Evolutionary conservation across 2,329 filamentous ascomycete genomes (phyloP).

Genomic region (Phialophora tarda): DNA sequence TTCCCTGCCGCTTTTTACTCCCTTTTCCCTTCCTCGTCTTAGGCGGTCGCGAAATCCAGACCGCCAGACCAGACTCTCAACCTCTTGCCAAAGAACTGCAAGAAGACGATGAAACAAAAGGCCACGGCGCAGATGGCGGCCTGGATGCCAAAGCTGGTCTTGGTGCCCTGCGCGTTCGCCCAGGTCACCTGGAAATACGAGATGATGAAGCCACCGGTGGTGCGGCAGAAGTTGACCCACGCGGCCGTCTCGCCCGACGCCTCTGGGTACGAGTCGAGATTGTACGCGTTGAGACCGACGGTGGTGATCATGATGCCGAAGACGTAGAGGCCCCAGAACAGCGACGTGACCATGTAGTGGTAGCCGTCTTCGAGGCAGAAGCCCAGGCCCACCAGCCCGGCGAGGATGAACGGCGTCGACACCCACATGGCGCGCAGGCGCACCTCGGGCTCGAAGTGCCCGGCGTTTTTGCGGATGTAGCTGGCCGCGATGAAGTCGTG

Average conservation of each 20-base stretch:
- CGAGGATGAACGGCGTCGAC: slow-evolving; percentile 56
- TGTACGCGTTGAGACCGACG: slow-evolving; percentile 60
- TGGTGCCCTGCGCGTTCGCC: slow-evolving; percentile 53
- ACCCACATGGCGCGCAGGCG: slow-evolving; percentile 58
- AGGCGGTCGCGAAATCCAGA: slow-evolving; percentile 43
- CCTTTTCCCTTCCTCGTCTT: not conserved
- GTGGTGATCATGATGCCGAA: slow-evolving; percentile 43
- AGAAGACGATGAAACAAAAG: slow-evolving; percentile 49
- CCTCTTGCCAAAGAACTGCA: slow-evolving; percentile 49
- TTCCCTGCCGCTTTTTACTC: not conserved
- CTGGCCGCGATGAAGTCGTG: slow-evolving; percentile 58
- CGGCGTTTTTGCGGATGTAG: slow-evolving; percentile 55
- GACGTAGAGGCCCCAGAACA: slow-evolving; percentile 61
- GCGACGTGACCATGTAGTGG: slow-evolving; percentile 59
- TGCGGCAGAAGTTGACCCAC: slow-evolving; percentile 59
- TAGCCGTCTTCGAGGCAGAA: slow-evolving; percentile 57
- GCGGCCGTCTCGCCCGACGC: slow-evolving; percentile 60
- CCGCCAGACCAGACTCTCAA: slow-evolving; percentile 47
- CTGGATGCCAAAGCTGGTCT: slow-evolving; percentile 56
- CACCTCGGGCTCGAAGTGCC: slow-evolving; percentile 63
- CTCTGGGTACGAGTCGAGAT: slow-evolving; percentile 62
- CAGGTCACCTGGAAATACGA: slow-evolving; percentile 60
- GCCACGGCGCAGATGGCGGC: slow-evolving; percentile 49
- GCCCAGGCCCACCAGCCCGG: slow-evolving; percentile 60
- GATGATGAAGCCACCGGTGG: slow-evolving; percentile 55